These are phyloP conservation scores for Apiospora malaysiana DNA, from an alignment of 2,329 filamentous ascomycete genomes.

Conservation along the genomic window DNA sequence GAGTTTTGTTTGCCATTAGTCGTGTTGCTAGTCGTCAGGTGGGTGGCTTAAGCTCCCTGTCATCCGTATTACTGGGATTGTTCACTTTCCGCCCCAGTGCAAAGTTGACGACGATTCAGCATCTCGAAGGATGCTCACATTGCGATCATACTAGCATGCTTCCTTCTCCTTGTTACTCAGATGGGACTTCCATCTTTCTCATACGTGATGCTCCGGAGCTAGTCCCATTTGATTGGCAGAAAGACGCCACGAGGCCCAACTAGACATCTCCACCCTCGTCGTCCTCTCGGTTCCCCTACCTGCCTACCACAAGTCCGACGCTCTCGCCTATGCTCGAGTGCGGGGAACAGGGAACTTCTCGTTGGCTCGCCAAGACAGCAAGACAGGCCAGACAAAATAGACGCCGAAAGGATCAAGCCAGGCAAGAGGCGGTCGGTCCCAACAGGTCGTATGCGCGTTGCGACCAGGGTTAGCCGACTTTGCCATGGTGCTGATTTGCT, in stretches of 20 bases:
- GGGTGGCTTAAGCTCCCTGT: slow-evolving; percentile 10
- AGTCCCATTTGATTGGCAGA: neutral
- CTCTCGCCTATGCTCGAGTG: neutral
- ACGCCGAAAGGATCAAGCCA: neutral
- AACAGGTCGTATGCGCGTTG: slow-evolving; percentile 18
- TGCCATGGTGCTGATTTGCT: slow-evolving; percentile 34
- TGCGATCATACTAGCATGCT: neutral
- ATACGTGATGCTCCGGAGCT: neutral
- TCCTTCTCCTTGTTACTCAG: neutral
- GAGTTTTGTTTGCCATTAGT: neutral
- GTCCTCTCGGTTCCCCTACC: neutral
- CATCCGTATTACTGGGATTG: slow-evolving; percentile 13
- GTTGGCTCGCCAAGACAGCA: neutral
- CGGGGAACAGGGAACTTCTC: slow-evolving; percentile 5
- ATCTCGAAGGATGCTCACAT: neutral
- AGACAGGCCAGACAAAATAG: slow-evolving; percentile 1
- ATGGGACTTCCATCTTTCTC: neutral
- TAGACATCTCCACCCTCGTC: neutral
- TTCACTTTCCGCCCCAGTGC: neutral
- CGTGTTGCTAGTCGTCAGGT: neutral
- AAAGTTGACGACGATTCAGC: neutral
- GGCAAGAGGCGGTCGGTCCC: slow-evolving; percentile 9
- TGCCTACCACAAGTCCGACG: neutral
- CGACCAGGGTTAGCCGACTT: slow-evolving; percentile 34
- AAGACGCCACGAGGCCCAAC: neutral